Conservation (phyloP, 2,329 filamentous ascomycete genomes). For the Achaetomium macrosporum region DNA sequence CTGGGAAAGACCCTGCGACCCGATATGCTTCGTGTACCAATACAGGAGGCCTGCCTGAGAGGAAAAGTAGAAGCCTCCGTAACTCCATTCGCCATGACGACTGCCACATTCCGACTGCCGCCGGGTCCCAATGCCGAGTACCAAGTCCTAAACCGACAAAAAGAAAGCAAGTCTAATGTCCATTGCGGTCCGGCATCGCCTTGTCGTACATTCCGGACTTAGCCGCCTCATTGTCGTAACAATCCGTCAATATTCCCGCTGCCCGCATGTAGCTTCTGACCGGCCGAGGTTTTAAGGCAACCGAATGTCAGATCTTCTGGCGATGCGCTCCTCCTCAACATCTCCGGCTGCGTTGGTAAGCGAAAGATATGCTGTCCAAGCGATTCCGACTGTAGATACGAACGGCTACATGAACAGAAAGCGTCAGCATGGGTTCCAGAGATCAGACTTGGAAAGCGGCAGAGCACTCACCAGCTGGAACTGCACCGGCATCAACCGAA, state of each 20-base stretch:
- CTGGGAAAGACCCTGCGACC: no score
- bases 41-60: background rate
- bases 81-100: slow-evolving; percentile 10
- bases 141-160: background rate
- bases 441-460: background rate
- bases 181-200: no score
- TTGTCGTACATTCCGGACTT: background rate
- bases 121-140: background rate
- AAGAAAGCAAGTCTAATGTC: background rate
- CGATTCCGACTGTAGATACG: slow-evolving; percentile 90
- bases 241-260: background rate
- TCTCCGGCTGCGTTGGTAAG: slow-evolving; percentile 84
- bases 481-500: slow-evolving; percentile 87
- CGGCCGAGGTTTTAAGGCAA: slow-evolving; percentile 23
- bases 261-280: no score
- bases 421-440: slow-evolving; percentile 12
- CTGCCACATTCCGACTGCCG: background rate
- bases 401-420: slow-evolving; percentile 62
- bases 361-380: slow-evolving; percentile 95
- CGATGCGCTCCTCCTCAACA: slow-evolving; percentile 32
- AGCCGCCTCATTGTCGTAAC: background rate
- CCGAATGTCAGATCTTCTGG: slow-evolving; percentile 32
- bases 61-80: background rate
- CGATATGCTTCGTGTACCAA: background rate
- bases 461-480: slow-evolving; percentile 78